phyloP scores from a whole-genome alignment of 2,329 filamentous ascomycete species.

The Colletotrichum lentis region DNA sequence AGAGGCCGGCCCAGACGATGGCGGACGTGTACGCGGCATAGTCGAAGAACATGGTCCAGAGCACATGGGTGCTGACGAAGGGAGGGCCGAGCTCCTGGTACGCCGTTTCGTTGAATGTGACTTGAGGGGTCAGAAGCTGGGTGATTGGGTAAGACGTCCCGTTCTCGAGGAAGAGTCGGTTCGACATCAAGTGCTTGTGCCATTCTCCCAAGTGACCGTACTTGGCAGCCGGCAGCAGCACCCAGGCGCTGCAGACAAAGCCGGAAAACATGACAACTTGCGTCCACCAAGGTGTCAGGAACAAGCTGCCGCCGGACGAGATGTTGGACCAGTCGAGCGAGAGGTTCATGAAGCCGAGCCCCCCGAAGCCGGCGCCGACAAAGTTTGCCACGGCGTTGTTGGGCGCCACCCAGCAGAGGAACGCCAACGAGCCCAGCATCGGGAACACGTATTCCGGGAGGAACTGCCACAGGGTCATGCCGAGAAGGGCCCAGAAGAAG shows the following conservation, averaged over 20 bases:
- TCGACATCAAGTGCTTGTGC: conserved; percentile 65
- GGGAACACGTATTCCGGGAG: conserved; percentile 31
- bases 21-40: conserved; percentile 65
- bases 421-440: conserved; percentile 50
- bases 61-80: conserved; percentile 52
- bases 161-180: conserved; percentile 60
- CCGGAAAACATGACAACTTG: conserved; percentile 64
- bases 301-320: conserved; percentile 55
- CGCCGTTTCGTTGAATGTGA: conserved; percentile 65
- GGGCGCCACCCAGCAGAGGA: conserved; percentile 68
- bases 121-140: conserved; percentile 51
- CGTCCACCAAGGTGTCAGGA: conserved; percentile 60
- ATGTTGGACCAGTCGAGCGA: conserved; percentile 63
- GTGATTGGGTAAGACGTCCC: conserved; percentile 56
- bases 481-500: conserved; percentile 63
- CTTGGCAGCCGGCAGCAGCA: conserved; percentile 66
- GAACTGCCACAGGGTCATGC: conserved; percentile 51
- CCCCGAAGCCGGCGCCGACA: conserved; percentile 65
- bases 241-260: conserved; percentile 65
- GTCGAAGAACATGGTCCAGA: conserved; percentile 34
- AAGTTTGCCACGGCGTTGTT: conserved; percentile 67
- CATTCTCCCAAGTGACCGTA: conserved; percentile 60
- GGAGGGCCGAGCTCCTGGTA: conserved; percentile 66
- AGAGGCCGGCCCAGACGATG: conserved; percentile 60
- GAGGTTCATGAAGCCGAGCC: conserved; percentile 66